Evolutionary conservation across 129 eudicot genomes (phyloP).

Genomic region (Artemisia argyi): DNA sequence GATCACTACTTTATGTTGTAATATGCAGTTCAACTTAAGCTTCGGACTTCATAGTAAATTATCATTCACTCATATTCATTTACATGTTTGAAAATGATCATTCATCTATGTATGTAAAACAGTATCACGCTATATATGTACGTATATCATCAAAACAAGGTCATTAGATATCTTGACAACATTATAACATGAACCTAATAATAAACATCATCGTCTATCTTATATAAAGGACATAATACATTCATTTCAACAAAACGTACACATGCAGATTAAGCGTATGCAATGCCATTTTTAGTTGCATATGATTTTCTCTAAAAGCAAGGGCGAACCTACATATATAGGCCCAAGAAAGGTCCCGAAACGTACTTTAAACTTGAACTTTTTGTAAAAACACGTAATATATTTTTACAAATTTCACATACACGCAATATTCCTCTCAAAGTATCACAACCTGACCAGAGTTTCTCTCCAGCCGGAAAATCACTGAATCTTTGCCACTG

Average conservation of each 20-base stretch:
- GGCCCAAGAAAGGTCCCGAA: no score
- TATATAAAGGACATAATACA: not conserved
- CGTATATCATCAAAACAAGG: no score
- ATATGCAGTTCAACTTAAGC: constrained; percentile 4
- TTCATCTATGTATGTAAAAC: not conserved
- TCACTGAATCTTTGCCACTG: no score
- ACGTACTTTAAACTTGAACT: no score
- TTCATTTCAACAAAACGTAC: constrained; percentile 5
- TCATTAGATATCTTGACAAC: not conserved
- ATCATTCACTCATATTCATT: not conserved
- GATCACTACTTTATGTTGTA: constrained; percentile 12
- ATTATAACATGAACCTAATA: not conserved
- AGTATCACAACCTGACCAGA: no score
- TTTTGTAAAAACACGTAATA: not conserved
- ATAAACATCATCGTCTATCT: not conserved
- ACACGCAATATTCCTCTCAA: no score
- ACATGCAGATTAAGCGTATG: not conserved
- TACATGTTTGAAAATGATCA: not conserved
- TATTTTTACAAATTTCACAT: not conserved
- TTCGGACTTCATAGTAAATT: constrained; percentile 2
- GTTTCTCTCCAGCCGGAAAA: no score
- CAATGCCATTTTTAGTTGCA: not conserved
- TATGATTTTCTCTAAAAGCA: not conserved
- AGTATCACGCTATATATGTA: not conserved
- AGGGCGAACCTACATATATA: not conserved